Base-by-base conservation (phyloP, 805 yeast genomes). In the Teunomyces pallodes region DNA sequence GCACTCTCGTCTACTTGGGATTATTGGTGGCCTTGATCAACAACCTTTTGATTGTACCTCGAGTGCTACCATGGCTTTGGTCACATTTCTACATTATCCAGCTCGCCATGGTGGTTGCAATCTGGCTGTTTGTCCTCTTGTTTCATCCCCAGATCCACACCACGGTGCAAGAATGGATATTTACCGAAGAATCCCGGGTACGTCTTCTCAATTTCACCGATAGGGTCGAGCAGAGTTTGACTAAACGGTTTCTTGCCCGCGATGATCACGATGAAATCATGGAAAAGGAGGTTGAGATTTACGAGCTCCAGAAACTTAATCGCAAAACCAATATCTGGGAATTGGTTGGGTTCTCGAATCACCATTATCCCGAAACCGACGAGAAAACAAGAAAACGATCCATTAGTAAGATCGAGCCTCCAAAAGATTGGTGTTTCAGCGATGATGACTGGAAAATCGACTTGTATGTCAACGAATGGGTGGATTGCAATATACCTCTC, bases 171-270 rank as follows among this genome's bases (percentile, higher is more conserved):
- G 72, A 75, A 20, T 64, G 64, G 46, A 47, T 82, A 2, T 76
- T 80, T 53, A 80, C 84, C 5, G 92, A 86, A 61, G 88, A 84
- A 3, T 83, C 88, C 1, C 66, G 91, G 43, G 60, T 83, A 39
- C 68, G 69, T 44, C 54, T 79, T 1, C 60, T 83, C 45, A 73
- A 80, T 5, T 53, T 72, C 31, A 72, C 83, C 0, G 80, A 83
- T 56, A 66, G 64, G 29, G 50, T 78, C 14, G 91, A 86, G 56
- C 57, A 59, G 17, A 58, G 62, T 17, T 49, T 70, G 14, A 46
- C 61, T 50, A 49, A 42, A 26, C 47, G 48, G 32, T 48, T 29
- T 35, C 45, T 35, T 28, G 38, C 36, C 10, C 26, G 10, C 17
- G 27, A 42, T n/a, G 48, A 38, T 9, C 47, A 50, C n/a, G 43